Evolutionary conservation across 1,284 basidiomycete species (phyloP), one percentile per base, ranked within the genome.

Genomic region (Ceratobasidium sp.): DNA sequence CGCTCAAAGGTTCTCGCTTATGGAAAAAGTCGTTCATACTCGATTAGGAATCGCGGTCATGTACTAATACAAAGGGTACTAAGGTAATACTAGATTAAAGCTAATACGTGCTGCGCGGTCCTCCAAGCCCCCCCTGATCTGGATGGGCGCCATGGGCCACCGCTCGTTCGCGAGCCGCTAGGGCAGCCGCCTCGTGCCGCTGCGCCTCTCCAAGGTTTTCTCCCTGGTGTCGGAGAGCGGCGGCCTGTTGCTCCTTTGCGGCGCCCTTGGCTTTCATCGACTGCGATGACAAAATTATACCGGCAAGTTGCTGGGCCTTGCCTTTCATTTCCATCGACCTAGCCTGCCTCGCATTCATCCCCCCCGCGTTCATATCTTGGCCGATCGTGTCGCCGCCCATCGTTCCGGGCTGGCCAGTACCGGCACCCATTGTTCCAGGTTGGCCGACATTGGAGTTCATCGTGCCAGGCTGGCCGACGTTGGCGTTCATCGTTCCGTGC

Each of bases 251-350:
- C 38, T 77, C 66, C 67, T 77, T 77, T 27, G 68, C 68, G 44
- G 30, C 46, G 6, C 76, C 76, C 67, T 77, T 70, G 4, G 68
- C 68, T 57, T 77, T 77, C 66, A 77, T 60, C 41, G 66, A 62
- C 48, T 77, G 48, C 3, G 76, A 77, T 10, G 66, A 77, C n/a
- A 77, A 23, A n/a, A 77, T 2, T 27, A 64, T 46, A 30, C 76
- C 76, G 12, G 59, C 68, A 14, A 77, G 67, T 35, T 68, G 68
- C 57, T 77, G 66, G 20, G 60, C 59, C 57, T 77, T 77, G 41
- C 67, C 76, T 18, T 64, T 69, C 67, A 69, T 77, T 44, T 70
- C 66, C 54, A 77, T 44, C 50, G 66, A 70, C 38, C 54, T 68
- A 18, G 57, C 67, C 64, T 77, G 35, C 16, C 23, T 59, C 20